Percentiles rank a stretch among this genome's conserved stretches.
phyloP scores from a whole-genome alignment of 257 asterid genomes.

The Gentiana dahurica region DNA sequence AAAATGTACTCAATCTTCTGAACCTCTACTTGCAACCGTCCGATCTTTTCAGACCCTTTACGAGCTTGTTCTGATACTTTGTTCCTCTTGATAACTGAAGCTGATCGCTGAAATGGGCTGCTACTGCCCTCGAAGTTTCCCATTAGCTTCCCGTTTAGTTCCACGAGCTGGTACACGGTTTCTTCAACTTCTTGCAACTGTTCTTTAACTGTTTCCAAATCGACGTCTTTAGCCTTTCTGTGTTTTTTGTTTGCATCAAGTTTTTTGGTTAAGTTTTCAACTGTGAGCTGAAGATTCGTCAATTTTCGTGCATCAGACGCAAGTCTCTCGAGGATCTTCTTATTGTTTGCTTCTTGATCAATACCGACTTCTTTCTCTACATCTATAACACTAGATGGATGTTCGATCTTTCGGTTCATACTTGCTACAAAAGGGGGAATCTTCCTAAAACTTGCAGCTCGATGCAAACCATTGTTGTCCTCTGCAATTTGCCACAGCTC shows the following conservation, averaged over 20 bases:
- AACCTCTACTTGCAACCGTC: conserved; percentile 48
- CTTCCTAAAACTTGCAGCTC: conserved; percentile 12
- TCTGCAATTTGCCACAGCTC: conserved; percentile 79
- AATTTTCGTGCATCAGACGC: conserved; percentile 60
- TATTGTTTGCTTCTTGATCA: conserved; percentile 36
- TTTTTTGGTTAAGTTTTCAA: conserved; percentile 42
- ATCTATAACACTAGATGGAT: conserved; percentile 52
- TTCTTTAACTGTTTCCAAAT: conserved; percentile 43
- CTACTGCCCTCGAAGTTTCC: conserved; percentile 45
- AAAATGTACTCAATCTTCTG: conserved; percentile 57
- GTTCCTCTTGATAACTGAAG: conserved; percentile 32
- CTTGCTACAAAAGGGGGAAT: conserved; percentile 1
- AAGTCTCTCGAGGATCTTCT: conserved; percentile 53
- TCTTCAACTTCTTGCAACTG: conserved; percentile 79
- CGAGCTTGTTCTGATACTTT: conserved; percentile 57
- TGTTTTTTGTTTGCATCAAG: conserved; percentile 37
- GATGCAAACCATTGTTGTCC: conserved; percentile 23
- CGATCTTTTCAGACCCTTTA: conserved; percentile 69
- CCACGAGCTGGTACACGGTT: conserved; percentile 39
- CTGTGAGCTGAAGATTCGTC: conserved; percentile 37
- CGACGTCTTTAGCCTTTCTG: conserved; percentile 35
- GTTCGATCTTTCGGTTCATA: conserved; percentile 14
- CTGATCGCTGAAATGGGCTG: conserved; percentile 38
- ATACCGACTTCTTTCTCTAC: conserved; percentile 59
- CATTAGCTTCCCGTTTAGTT: conserved; percentile 57